A percentile compares a stretch with the other conserved stretches of the same genome.
Conservation (phyloP, 139 green algal species). For the Micractinium conductrix region DNA sequence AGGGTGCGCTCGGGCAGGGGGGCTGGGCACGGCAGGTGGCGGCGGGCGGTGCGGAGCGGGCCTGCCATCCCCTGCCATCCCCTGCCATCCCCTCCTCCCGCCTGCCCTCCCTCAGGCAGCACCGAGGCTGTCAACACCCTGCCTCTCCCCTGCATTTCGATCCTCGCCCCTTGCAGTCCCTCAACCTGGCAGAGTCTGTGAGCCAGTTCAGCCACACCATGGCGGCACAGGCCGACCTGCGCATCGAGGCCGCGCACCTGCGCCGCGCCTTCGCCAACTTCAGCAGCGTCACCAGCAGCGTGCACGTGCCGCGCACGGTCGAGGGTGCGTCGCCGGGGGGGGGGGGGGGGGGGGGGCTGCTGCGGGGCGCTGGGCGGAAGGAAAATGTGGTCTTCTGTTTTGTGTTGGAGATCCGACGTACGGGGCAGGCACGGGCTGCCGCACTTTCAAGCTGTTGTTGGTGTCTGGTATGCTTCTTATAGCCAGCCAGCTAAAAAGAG, state of each 20-base stretch:
- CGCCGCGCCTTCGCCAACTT: slow-evolving; percentile 83
- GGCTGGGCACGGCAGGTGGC: not conserved
- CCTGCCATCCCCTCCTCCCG: too few species aligned
- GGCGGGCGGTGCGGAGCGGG: not conserved
- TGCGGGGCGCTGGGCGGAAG: too few species aligned
- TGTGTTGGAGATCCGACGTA: too few species aligned
- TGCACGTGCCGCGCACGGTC: slow-evolving; percentile 64
- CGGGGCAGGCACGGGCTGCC: too few species aligned
- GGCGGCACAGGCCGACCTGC: slow-evolving; percentile 82
- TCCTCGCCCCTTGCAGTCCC: slow-evolving; percentile 47
- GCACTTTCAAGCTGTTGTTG: too few species aligned
- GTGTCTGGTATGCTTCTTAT: too few species aligned
- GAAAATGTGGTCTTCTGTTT: too few species aligned
- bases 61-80: not conserved
- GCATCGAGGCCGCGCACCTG: slow-evolving; percentile 85
- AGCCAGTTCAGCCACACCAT: slow-evolving; percentile 46
- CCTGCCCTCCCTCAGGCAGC: not conserved
- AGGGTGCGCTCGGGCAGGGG: not conserved
- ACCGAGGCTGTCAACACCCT: not conserved
- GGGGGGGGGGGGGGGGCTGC: too few species aligned
- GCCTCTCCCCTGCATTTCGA: not conserved
- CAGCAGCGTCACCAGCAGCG: slow-evolving; percentile 52
- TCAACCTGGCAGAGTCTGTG: slow-evolving; percentile 57
- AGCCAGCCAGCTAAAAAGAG: too few species aligned
- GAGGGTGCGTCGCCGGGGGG: not conserved